A percentile compares a stretch with the other conserved stretches of the same genome.
phyloP scores from a whole-genome alignment of 2,329 filamentous ascomycete genomes.

The Monosporascus sp. region DNA sequence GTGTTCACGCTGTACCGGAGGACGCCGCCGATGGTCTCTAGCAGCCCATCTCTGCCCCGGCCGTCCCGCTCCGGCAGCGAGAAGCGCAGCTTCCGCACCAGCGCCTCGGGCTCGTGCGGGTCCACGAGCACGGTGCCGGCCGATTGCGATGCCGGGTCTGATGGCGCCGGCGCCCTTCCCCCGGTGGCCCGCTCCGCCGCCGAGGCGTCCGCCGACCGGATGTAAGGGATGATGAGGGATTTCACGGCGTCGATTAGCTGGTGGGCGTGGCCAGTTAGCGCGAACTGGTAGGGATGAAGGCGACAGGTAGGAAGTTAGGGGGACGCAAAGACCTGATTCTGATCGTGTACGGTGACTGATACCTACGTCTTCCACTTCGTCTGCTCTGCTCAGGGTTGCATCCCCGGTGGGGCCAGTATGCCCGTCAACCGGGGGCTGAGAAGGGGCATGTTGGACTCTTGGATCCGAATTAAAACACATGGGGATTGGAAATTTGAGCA shows the following conservation, averaged over 20 bases:
- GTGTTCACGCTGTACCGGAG: constrained; percentile 90
- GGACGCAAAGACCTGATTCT: neutral
- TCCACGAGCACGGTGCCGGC: constrained; percentile 58
- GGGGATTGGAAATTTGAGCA: too few relatives aligned
- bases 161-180: constrained; percentile 35
- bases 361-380: constrained; percentile 43
- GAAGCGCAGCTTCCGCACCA: constrained; percentile 51
- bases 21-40: constrained; percentile 65
- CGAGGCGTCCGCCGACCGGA: constrained; percentile 63
- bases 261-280: constrained; percentile 1
- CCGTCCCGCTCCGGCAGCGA: constrained; percentile 52
- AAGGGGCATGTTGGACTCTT: constrained; percentile 1
- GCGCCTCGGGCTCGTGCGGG: constrained; percentile 51
- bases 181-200: constrained; percentile 48
- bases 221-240: constrained; percentile 64
- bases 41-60: constrained; percentile 65
- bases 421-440: constrained; percentile 6
- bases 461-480: too few relatives aligned
- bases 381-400: constrained; percentile 31
- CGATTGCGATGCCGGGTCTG: constrained; percentile 25
- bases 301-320: neutral
- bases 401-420: constrained; percentile 2
- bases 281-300: too few relatives aligned
- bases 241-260: constrained; percentile 66
- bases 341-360: neutral